These are phyloP conservation scores for Apiospora marii DNA, from an alignment of 2,329 filamentous ascomycete species.

Conservation along the genomic window DNA sequence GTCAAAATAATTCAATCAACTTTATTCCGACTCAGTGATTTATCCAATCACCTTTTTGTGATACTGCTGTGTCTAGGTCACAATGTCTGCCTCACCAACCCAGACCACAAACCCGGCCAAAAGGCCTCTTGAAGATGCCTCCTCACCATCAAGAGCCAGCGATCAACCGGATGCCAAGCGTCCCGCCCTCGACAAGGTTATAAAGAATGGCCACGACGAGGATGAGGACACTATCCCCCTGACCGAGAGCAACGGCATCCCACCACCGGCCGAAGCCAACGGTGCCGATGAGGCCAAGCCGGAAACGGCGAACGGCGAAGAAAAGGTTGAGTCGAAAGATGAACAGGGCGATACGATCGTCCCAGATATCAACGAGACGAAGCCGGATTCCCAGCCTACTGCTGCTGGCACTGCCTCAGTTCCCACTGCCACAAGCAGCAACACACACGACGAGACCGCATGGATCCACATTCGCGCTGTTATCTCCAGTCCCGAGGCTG, in stretches of 20 bases:
- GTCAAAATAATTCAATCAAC: constrained; percentile 56
- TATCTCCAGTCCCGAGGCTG: constrained; percentile 96
- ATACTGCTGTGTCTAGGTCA: constrained; percentile 49
- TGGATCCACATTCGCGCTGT: constrained; percentile 98
- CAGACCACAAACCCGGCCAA: constrained; percentile 78
- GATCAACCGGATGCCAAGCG: constrained; percentile 98
- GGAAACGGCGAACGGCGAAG: constrained; percentile 19
- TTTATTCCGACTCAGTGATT: constrained; percentile 47
- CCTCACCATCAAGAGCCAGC: constrained; percentile 87
- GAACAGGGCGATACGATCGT: constrained; percentile 74
- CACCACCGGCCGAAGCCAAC: constrained; percentile 55
- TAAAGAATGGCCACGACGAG: constrained; percentile 64
- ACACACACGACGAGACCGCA: constrained; percentile 83
- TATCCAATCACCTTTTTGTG: constrained; percentile 38
- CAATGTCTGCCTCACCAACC: constrained; percentile 77
- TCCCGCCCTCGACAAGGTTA: constrained; percentile 91
- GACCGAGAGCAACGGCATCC: constrained; percentile 48
- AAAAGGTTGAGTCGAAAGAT: constrained; percentile 52
- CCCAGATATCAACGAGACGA: constrained; percentile 67
- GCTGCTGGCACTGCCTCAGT: constrained; percentile 48
- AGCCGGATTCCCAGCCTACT: constrained; percentile 52
- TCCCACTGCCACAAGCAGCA: constrained; percentile 53
- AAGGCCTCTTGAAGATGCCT: constrained; percentile 95
- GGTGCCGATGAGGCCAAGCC: constrained; percentile 36
- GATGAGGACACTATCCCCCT: constrained; percentile 60